Percentiles rank a stretch among this genome's conserved stretches.
These are phyloP conservation scores for Trichophaea hybrida DNA, from an alignment of 2,329 filamentous ascomycete genomes.

Conservation along the genomic window DNA sequence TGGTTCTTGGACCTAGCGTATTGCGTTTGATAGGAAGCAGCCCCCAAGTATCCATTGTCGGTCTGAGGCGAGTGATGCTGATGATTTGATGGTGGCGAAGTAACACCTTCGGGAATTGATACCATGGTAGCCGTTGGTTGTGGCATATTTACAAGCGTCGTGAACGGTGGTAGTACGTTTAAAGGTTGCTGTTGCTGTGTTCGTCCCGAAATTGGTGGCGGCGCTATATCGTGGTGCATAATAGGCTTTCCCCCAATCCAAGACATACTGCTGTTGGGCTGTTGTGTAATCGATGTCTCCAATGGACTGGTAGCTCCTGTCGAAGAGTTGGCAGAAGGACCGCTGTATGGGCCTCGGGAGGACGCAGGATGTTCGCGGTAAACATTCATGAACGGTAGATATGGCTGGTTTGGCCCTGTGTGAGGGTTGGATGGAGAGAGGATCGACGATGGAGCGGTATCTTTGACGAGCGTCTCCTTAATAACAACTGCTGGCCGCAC, in stretches of 20 bases:
- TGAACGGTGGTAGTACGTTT: not conserved
- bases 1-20: not conserved
- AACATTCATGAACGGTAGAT: slow-evolving; percentile 10
- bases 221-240: not conserved
- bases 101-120: slow-evolving; percentile 3
- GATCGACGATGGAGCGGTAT: slow-evolving; percentile 1
- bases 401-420: slow-evolving; percentile 1
- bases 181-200: not conserved
- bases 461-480: not conserved
- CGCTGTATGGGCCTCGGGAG: slow-evolving; percentile 18
- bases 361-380: slow-evolving; percentile 8
- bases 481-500: not conserved
- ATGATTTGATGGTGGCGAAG: slow-evolving; percentile 14
- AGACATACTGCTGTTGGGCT: not conserved
- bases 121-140: no score
- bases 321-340: slow-evolving; percentile 16
- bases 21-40: not conserved
- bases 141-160: no score
- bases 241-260: not conserved
- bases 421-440: slow-evolving; percentile 2
- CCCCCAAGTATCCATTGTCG: slow-evolving; percentile 13
- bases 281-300: slow-evolving; percentile 6
- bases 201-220: not conserved
- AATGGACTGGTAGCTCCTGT: slow-evolving; percentile 16
- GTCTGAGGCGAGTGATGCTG: slow-evolving; percentile 12